Evolutionary conservation across 2,329 filamentous ascomycete genomes (phyloP).

Genomic region (Bipolaris sorokiniana): DNA sequence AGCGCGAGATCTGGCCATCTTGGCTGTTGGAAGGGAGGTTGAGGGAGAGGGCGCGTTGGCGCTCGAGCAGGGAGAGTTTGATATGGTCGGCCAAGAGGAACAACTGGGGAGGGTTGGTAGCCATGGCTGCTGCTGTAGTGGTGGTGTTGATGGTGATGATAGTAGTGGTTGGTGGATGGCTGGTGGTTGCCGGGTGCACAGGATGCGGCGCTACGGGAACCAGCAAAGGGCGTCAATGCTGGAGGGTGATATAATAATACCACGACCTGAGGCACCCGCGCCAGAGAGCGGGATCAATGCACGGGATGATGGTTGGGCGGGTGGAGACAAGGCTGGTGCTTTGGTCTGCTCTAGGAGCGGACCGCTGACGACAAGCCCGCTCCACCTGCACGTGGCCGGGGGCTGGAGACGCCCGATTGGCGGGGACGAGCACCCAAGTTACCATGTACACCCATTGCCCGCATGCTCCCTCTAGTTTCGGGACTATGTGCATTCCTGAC

Average conservation of each 20-base stretch:
- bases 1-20: conserved; percentile 87
- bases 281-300: neutral
- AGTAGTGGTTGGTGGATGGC: conserved; percentile 6
- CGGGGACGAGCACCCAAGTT: neutral
- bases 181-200: conserved; percentile 7
- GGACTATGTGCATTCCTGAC: conserved; percentile 30
- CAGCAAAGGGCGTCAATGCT: conserved; percentile 2
- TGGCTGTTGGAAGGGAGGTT: conserved; percentile 80
- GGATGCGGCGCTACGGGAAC: conserved; percentile 1
- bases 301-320: neutral
- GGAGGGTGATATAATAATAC: neutral
- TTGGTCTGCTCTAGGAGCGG: conserved; percentile 13
- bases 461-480: conserved; percentile 21
- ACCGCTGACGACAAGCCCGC: conserved; percentile 22
- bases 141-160: conserved; percentile 2
- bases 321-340: conserved; percentile 22
- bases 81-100: conserved; percentile 95
- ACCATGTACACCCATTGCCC: conserved; percentile 8
- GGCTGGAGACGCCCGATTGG: neutral
- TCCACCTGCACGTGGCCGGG: conserved; percentile 4
- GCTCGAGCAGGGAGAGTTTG: conserved; percentile 92
- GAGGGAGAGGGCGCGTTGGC: conserved; percentile 82
- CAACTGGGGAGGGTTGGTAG: conserved; percentile 70
- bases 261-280: neutral
- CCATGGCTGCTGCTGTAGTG: conserved; percentile 31